Base-by-base conservation (phyloP, 352 stramenopile species). In the Pythium utonaiense region DNA sequence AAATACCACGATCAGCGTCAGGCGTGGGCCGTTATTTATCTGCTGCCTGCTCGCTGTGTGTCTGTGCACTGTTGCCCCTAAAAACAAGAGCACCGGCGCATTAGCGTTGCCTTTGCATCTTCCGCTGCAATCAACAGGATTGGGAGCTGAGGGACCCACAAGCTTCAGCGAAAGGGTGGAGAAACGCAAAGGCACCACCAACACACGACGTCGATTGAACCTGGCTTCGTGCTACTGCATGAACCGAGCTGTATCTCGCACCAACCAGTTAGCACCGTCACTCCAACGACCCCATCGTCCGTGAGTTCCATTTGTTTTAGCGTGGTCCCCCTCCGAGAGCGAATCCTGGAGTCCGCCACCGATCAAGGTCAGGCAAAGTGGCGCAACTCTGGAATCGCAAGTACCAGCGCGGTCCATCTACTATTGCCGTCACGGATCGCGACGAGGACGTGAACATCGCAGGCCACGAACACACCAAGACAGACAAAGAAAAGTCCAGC, bases 331-430 rank as follows among this genome's bases (percentile, higher is more conserved):
- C 55, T 69, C 62, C 62, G 44, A 69, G 62, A 67, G 53, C 49
- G 60, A 53, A 47, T 69, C 45, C 53, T 62, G 61, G 61, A 67
- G 61, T 67, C 52, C 22, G 54, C 55, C 54, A 64, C 48, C 54
- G 28, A 58, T 44, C 30, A 68, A 51, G 49, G 41, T 41, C 40
- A 47, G 36, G 62, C 62, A 69, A 60, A 55, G 54, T 69, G 62
- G 50, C 62, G 54, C 55, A 70, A 62, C 53, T 67, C 34, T 62
- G 58, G 49, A 67, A 67, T 58, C 65, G 59, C 49, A 71, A 67
- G 38, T 64, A 71, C 48, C 53, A 71, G 56, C 65, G 65, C 28
- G 65, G 65, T n/a, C 65, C 65, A 30, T 64, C 65, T 30, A 58
- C 58, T n/a, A 62, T 71, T 52, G 65, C 65, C 33, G 54, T 67